Percentiles rank a stretch among this genome's conserved stretches.
Conservation (phyloP, 306 rosid species). For the Alnus rubra region DNA sequence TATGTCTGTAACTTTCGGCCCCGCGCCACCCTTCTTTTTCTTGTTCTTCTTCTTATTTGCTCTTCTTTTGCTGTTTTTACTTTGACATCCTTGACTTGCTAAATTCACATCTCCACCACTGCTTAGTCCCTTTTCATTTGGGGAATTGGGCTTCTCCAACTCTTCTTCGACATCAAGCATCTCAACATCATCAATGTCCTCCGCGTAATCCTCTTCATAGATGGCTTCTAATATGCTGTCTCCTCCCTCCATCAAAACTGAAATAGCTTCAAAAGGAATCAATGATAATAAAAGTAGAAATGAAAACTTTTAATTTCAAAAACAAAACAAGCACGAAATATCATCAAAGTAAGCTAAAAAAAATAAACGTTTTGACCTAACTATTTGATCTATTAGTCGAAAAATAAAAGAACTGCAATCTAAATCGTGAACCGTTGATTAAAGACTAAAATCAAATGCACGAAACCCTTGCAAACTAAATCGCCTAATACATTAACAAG, state of each 20-base stretch:
- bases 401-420: too few relatives aligned
- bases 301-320: too few relatives aligned
- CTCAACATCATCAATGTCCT: slow-evolving; percentile 57
- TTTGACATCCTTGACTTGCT: slow-evolving; percentile 33
- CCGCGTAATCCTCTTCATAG: slow-evolving; percentile 49
- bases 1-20: neutral
- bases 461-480: neutral
- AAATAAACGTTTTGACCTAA: too few relatives aligned
- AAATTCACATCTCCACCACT: slow-evolving; percentile 27
- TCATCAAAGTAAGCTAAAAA: too few relatives aligned
- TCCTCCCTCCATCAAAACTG: too few relatives aligned
- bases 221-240: slow-evolving; percentile 25
- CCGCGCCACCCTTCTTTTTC: too few relatives aligned
- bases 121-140: slow-evolving; percentile 29
- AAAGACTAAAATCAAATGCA: neutral
- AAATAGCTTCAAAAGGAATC: too few relatives aligned
- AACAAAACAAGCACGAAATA: too few relatives aligned
- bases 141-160: slow-evolving; percentile 43
- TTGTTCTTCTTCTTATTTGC: too few relatives aligned
- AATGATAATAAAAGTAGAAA: too few relatives aligned
- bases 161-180: slow-evolving; percentile 90
- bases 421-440: neutral
- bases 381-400: too few relatives aligned
- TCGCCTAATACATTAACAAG: neutral
- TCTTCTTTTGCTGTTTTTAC: slow-evolving; percentile 40